phyloP scores from a whole-genome alignment of 225 moss, liverwort and hornwort genomes.

The Sphagnum contortum region DNA sequence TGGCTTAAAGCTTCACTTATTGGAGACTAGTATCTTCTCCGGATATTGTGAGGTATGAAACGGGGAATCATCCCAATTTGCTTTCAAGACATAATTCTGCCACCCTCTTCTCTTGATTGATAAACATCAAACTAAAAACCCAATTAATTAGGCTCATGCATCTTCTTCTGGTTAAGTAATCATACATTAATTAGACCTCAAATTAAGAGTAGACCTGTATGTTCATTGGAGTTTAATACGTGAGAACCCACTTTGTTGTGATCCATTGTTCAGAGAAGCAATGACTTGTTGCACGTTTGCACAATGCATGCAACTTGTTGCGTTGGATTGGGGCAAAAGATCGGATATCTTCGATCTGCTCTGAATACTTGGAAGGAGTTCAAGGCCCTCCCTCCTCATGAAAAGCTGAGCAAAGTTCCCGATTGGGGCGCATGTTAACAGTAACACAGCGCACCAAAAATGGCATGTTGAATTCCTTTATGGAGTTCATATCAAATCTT shows the following conservation, averaged over 20 bases:
- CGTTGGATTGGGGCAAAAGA: too few species aligned
- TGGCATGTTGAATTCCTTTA: too few species aligned
- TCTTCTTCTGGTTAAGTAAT: background rate
- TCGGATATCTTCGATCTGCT: too few species aligned
- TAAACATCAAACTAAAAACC: background rate
- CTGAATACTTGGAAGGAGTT: too few species aligned
- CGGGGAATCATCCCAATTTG: too few species aligned
- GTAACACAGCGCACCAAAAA: too few species aligned
- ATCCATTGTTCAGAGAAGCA: background rate
- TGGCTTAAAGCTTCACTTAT: conserved; percentile 35
- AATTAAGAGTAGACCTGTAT: background rate
- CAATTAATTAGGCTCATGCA: background rate
- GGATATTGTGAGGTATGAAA: conserved; percentile 64
- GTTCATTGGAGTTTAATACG: background rate
- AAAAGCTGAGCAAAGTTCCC: too few species aligned
- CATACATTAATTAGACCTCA: background rate
- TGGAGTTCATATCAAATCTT: too few species aligned
- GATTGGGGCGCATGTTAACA: too few species aligned
- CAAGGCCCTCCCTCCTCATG: too few species aligned
- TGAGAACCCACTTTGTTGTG: background rate
- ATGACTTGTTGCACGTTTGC: conserved; percentile 32
- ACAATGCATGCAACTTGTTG: conserved; percentile 43
- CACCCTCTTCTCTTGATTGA: background rate
- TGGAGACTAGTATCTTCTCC: conserved; percentile 50
- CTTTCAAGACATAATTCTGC: background rate